Conservation (phyloP, 192 early-diverging fungal genomes). For the Entomortierella chlamydospora region DNA sequence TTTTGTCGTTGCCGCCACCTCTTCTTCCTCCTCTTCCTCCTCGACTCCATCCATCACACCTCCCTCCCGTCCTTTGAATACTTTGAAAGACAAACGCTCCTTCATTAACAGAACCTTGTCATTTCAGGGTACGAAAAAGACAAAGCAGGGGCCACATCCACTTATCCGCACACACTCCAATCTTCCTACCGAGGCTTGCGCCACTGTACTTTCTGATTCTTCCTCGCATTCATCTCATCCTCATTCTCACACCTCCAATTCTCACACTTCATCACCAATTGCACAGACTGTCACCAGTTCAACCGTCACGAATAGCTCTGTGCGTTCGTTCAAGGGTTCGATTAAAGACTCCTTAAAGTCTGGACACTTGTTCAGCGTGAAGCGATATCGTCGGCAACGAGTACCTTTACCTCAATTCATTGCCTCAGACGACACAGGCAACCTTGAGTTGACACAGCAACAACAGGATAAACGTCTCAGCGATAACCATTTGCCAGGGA, state of each 20-base stretch:
- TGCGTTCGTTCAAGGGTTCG: conserved; percentile 11
- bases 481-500: neutral
- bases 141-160: neutral
- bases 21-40: conserved; percentile 7
- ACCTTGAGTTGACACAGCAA: neutral
- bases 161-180: neutral
- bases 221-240: neutral
- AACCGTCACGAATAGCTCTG: neutral
- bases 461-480: neutral
- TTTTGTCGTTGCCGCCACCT: neutral
- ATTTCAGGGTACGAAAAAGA: neutral
- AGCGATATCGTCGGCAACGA: conserved; percentile 17
- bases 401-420: neutral
- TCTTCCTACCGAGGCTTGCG: no score
- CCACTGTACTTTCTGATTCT: neutral
- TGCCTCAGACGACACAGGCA: conserved; percentile 9
- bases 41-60: neutral
- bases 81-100: neutral
- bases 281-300: conserved; percentile 2
- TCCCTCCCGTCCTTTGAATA: neutral
- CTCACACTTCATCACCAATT: neutral
- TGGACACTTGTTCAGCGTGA: conserved; percentile 2
- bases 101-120: neutral
- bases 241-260: conserved; percentile 6
- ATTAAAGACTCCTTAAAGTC: neutral